Percentiles rank a stretch among this genome's conserved stretches.
These are phyloP conservation scores for Penstemon davidsonii DNA, from an alignment of 257 asterid species.

Conservation along the genomic window DNA sequence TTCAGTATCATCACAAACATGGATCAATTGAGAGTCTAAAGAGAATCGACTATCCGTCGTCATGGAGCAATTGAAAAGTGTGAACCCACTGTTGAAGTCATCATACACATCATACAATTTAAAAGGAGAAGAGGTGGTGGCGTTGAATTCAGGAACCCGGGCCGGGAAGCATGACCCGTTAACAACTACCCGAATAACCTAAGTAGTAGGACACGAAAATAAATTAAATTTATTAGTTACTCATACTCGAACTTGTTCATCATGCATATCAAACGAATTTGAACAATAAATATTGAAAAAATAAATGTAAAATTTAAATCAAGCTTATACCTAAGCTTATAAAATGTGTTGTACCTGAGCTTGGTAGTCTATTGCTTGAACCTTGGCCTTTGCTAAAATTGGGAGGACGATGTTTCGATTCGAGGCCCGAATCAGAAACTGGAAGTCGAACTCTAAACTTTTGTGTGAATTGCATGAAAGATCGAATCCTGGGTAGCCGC, in stretches of 20 bases:
- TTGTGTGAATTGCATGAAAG: slow-evolving; percentile 43
- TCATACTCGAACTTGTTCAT: too few species aligned
- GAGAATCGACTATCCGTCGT: not conserved
- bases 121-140: slow-evolving; percentile 42
- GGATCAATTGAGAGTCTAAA: slow-evolving; percentile 26
- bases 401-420: slow-evolving; percentile 43
- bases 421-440: slow-evolving; percentile 27
- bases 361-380: slow-evolving; percentile 42
- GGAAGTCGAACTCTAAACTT: slow-evolving; percentile 26
- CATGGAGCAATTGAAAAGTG: slow-evolving; percentile 60
- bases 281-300: too few species aligned
- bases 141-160: slow-evolving; percentile 31
- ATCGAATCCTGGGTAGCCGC: slow-evolving; percentile 64
- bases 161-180: slow-evolving; percentile 49
- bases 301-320: too few species aligned
- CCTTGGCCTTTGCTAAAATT: slow-evolving; percentile 35
- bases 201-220: too few species aligned
- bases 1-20: slow-evolving; percentile 40
- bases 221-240: too few species aligned
- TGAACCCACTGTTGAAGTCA: slow-evolving; percentile 25
- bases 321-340: not conserved
- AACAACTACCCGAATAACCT: slow-evolving; percentile 29
- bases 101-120: not conserved
- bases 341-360: slow-evolving; percentile 23
- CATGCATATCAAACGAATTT: too few species aligned